Evolutionary conservation across 2,329 filamentous ascomycete species (phyloP), one percentile per base, ranked within the genome.

Genomic region (Fusarium hostae): DNA sequence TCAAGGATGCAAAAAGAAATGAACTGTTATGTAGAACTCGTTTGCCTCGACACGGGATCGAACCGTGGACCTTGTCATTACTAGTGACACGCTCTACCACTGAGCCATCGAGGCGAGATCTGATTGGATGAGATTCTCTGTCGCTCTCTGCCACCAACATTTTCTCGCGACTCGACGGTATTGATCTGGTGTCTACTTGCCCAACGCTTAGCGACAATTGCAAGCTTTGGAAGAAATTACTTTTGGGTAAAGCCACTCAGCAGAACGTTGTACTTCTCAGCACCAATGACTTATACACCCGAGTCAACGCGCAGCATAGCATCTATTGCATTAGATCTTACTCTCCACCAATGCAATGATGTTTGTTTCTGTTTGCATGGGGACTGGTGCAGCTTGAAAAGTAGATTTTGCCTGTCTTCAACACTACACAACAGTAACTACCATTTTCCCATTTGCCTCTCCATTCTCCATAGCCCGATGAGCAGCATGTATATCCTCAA

Each of bases 71-170:
- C 52, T 56, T 47, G 52, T 56, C 52, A 56, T 56, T 56, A 45
- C 52, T 56, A 56, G 52, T 56, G 39, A 56, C 39, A 48, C 40
- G 54, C 54, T 56, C 54, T 56, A 48, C 54, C 54, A 56, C 54
- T 48, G 28, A 48, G 40, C 54, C 39, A 56, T 35, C 54, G 40
- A 56, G 54, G 54, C 54, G 54, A 10, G 13, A 18, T 48, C 18
- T 56, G 30, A 56, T 56, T 56, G n/a, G 47, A 13, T 24, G 28
- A 34, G 1, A 22, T 0, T 18, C 3, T 8, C 0, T 0, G 12
- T 7, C 5, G 6, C 15, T 18, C 3, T 18, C 0, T 0, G 10
- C 4, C 7, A 5, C 3, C 16, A 44, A 12, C 7, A 26, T 26
- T 9, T 8, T 18, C 16, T 5, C 22, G 12, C 22, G 6, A 3